Conservation (phyloP, 2,329 filamentous ascomycete genomes). For the Thermoascus crustaceus region DNA sequence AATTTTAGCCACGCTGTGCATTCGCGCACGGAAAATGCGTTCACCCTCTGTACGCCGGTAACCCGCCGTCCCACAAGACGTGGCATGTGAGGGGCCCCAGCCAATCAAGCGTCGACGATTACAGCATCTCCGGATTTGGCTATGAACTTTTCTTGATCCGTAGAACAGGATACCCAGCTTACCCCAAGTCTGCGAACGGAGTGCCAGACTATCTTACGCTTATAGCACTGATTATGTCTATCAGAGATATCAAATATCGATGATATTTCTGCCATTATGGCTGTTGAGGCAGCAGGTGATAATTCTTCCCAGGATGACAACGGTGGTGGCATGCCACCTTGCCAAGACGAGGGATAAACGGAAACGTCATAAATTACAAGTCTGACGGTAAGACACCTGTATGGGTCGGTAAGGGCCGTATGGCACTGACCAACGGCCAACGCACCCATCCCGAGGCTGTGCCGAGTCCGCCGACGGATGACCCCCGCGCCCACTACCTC, state of each 20-base stretch:
- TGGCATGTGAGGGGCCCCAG: slow-evolving; percentile 15
- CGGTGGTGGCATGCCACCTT: not conserved
- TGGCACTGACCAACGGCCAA: slow-evolving; percentile 4
- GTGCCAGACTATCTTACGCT: no score
- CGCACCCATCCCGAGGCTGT: slow-evolving; percentile 8
- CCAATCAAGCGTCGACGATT: slow-evolving; percentile 17
- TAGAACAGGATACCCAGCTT: no score
- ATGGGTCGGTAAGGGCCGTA: slow-evolving; percentile 15
- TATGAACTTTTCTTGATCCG: no score
- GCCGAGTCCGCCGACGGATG: slow-evolving; percentile 1
- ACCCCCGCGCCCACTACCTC: no score
- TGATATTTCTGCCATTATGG: no score
- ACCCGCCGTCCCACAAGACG: slow-evolving; percentile 3
- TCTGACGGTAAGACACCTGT: slow-evolving; percentile 10
- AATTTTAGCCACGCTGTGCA: no score
- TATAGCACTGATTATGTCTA: no score
- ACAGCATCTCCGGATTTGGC: slow-evolving; percentile 7
- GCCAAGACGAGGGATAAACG: slow-evolving; percentile 10
- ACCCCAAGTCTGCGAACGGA: no score
- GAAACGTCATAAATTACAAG: slow-evolving; percentile 25
- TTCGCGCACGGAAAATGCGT: not conserved
- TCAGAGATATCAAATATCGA: no score
- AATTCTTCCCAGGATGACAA: slow-evolving; percentile 1
- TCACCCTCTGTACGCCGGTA: slow-evolving; percentile 3
- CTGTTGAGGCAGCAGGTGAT: not conserved